Conservation (phyloP, 2,329 filamentous ascomycete species). For the Aschersonia sp. region DNA sequence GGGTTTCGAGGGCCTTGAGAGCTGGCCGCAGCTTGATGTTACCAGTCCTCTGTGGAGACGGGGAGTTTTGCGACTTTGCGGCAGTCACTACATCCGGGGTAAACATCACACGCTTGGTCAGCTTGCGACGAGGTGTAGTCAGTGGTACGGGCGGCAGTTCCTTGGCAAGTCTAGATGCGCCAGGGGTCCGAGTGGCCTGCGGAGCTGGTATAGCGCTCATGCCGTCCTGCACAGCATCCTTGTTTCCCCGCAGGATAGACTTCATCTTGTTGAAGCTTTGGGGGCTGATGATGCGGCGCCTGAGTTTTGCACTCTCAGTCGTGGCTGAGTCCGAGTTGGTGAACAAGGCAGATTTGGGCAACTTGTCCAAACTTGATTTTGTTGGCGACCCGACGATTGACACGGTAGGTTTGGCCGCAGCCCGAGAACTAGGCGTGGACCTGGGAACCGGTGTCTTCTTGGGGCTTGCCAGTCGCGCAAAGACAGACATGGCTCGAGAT, state of each 20-base stretch:
- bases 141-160: conserved; percentile 35
- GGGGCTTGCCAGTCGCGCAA: conserved; percentile 54
- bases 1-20: conserved; percentile 8
- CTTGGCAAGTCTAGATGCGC: conserved; percentile 30
- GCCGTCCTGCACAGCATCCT: conserved; percentile 18
- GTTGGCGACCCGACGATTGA: conserved; percentile 27
- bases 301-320: conserved; percentile 17
- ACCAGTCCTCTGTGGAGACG: conserved; percentile 38
- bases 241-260: conserved; percentile 37
- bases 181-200: conserved; percentile 30
- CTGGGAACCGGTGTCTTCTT: conserved; percentile 48
- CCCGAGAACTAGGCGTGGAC: conserved; percentile 32
- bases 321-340: conserved; percentile 15
- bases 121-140: conserved; percentile 53
- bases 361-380: conserved; percentile 26
- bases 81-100: conserved; percentile 51
- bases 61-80: conserved; percentile 31
- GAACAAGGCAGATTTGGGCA: conserved; percentile 29
- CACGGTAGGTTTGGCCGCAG: conserved; percentile 13
- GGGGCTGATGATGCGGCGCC: conserved; percentile 29
- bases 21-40: conserved; percentile 27
- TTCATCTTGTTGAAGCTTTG: conserved; percentile 40
- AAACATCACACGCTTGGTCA: conserved; percentile 64
- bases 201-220: conserved; percentile 35
- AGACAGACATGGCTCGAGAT: conserved; percentile 15